Conservation (phyloP, 192 early-diverging fungal genomes). For the Fimicolochytrium jonesii region DNA sequence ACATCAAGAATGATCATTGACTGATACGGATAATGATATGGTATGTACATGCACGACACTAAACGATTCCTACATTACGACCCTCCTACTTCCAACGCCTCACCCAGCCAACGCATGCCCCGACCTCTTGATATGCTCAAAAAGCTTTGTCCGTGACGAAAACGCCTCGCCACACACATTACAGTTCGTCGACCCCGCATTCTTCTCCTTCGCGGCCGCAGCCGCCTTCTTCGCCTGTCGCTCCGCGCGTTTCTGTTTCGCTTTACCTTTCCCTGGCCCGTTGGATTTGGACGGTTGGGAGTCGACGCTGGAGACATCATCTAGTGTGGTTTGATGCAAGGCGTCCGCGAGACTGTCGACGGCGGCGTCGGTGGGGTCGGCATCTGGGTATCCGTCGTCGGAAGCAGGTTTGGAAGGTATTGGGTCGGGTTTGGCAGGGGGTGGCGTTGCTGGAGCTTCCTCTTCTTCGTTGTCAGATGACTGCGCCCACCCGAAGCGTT, state of each 20-base stretch:
- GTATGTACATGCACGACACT: too few relatives aligned
- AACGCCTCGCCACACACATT: conserved; percentile 76
- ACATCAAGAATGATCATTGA: too few relatives aligned
- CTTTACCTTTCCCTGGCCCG: conserved; percentile 7
- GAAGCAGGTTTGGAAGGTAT: too few relatives aligned
- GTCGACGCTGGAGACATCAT: neutral
- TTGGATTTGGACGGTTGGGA: neutral
- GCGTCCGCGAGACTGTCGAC: neutral
- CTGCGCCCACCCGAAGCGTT: conserved; percentile 2
- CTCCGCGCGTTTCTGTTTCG: conserved; percentile 29
- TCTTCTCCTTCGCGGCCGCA: conserved; percentile 8
- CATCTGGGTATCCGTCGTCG: neutral
- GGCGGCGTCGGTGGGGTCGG: neutral
- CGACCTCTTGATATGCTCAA: conserved; percentile 79
- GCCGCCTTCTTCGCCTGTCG: conserved; percentile 23
- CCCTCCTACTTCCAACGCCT: too few relatives aligned
- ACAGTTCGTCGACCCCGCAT: conserved; percentile 50
- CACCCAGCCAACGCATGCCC: conserved; percentile 70
- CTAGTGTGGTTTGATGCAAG: neutral
- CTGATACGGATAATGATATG: too few relatives aligned
- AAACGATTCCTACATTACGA: too few relatives aligned
- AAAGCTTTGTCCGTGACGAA: conserved; percentile 75
- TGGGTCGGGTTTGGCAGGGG: neutral
- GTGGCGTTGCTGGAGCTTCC: neutral
- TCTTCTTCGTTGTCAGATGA: neutral